These are phyloP conservation scores for Curvularia spicifera DNA, from an alignment of 2,329 filamentous ascomycete species.

Conservation along the genomic window DNA sequence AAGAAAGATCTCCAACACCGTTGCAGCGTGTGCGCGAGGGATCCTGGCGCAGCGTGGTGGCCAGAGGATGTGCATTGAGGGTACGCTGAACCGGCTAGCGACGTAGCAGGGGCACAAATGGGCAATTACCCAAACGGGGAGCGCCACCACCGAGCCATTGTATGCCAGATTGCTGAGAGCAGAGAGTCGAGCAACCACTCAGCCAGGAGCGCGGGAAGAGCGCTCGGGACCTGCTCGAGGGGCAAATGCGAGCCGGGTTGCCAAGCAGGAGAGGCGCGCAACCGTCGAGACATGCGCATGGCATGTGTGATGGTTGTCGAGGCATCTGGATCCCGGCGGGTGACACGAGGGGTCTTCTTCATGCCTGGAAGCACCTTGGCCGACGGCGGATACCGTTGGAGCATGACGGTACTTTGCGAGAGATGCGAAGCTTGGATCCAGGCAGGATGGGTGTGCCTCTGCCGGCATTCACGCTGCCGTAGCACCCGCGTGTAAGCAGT, in stretches of 20 bases:
- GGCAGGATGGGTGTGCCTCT: conserved; percentile 40
- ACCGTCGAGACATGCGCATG: conserved; percentile 9
- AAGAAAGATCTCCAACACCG: conserved; percentile 52
- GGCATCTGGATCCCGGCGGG: conserved; percentile 28
- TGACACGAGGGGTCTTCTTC: conserved; percentile 24
- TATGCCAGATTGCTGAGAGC: conserved; percentile 44
- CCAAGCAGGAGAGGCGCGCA: not conserved
- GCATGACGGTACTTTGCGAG: conserved; percentile 32
- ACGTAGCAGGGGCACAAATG: conserved; percentile 37
- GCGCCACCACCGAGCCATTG: conserved; percentile 43
- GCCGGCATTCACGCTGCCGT: conserved; percentile 46
- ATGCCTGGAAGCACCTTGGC: conserved; percentile 41
- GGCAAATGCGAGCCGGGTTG: conserved; percentile 12
- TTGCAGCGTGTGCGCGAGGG: conserved; percentile 47
- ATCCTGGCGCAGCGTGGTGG: conserved; percentile 47
- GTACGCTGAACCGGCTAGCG: conserved; percentile 43
- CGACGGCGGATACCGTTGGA: conserved; percentile 30
- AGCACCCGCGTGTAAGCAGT: conserved; percentile 46
- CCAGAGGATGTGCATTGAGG: conserved; percentile 47
- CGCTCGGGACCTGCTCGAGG: conserved; percentile 32
- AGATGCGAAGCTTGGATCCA: conserved; percentile 39
- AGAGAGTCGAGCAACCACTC: conserved; percentile 25
- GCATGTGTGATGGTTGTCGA: conserved; percentile 1
- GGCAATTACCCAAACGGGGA: conserved; percentile 42
- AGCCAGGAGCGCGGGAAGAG: conserved; percentile 37